Percentiles rank a stretch among this genome's conserved stretches.
These are phyloP conservation scores for Climacium dendroides DNA, from an alignment of 225 moss, liverwort and hornwort genomes.

Conservation along the genomic window DNA sequence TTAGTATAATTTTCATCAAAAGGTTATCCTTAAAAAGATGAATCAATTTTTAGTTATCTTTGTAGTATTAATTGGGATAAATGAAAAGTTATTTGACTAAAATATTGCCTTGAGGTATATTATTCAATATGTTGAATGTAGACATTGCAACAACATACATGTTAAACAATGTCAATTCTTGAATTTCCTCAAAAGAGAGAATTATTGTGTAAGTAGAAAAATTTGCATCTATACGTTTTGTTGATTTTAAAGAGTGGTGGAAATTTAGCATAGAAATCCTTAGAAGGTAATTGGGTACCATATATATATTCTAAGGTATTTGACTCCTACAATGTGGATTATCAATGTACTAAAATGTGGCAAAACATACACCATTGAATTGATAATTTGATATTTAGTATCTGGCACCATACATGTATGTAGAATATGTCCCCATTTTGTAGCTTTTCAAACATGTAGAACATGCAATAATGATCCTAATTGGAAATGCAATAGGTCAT, in stretches of 20 bases:
- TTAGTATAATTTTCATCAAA: background rate
- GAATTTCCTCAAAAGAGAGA: accelerated
- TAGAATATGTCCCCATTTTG: background rate
- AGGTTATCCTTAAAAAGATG: background rate
- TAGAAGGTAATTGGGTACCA: accelerated
- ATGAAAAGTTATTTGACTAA: background rate
- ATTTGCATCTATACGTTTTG: no score
- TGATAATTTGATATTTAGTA: background rate
- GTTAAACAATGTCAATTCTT: no score
- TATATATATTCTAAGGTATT: accelerated
- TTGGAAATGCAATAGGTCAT: background rate
- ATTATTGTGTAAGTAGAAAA: no score
- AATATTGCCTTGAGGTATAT: background rate
- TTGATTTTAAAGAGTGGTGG: background rate
- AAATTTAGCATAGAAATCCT: background rate
- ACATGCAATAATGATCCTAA: background rate
- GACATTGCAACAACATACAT: accelerated
- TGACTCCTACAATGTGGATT: background rate
- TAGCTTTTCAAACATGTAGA: accelerated
- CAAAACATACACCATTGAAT: background rate
- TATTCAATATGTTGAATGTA: background rate
- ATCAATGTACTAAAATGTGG: background rate
- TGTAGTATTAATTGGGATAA: background rate
- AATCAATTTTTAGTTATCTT: background rate
- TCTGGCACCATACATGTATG: background rate